phyloP scores from a whole-genome alignment of 176 grass and related monocot genomes.

The Pontederia crassipes region DNA sequence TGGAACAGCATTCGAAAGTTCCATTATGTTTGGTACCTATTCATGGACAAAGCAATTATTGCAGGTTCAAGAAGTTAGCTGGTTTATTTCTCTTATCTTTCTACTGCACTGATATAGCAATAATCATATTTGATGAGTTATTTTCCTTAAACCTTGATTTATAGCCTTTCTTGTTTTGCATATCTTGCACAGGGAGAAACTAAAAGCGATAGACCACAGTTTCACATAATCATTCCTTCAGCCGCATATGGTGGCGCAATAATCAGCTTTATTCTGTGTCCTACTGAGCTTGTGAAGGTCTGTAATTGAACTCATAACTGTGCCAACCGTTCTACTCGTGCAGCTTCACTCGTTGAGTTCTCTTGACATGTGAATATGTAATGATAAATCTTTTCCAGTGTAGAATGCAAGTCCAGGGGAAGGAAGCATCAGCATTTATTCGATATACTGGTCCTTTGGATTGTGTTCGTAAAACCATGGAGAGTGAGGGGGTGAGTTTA shows the following conservation, averaged over 20 bases:
- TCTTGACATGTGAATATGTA: constrained; percentile 34
- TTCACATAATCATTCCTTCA: constrained; percentile 77
- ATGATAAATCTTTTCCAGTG: constrained; percentile 68
- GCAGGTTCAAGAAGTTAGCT: constrained; percentile 37
- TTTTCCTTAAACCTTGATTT: neutral
- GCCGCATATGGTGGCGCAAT: constrained; percentile 65
- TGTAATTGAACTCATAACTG: neutral
- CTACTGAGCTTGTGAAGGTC: constrained; percentile 88
- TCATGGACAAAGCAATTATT: constrained; percentile 66
- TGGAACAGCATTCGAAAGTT: constrained; percentile 87
- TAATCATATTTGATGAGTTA: neutral
- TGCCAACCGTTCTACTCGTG: neutral
- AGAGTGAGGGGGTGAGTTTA: constrained; percentile 69
- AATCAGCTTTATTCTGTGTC: constrained; percentile 83
- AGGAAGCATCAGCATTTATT: constrained; percentile 33
- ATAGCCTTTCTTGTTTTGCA: neutral
- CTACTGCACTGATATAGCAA: neutral
- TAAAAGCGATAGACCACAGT: constrained; percentile 51
- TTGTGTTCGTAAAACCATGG: constrained; percentile 70
- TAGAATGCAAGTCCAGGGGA: constrained; percentile 99
- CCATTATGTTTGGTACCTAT: constrained; percentile 87
- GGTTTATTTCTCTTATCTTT: neutral
- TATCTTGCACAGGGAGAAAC: constrained; percentile 48
- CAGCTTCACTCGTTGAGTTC: neutral
- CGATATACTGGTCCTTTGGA: constrained; percentile 73